These are phyloP conservation scores for Salvia splendens DNA, from an alignment of 257 asterid species.

Conservation along the genomic window DNA sequence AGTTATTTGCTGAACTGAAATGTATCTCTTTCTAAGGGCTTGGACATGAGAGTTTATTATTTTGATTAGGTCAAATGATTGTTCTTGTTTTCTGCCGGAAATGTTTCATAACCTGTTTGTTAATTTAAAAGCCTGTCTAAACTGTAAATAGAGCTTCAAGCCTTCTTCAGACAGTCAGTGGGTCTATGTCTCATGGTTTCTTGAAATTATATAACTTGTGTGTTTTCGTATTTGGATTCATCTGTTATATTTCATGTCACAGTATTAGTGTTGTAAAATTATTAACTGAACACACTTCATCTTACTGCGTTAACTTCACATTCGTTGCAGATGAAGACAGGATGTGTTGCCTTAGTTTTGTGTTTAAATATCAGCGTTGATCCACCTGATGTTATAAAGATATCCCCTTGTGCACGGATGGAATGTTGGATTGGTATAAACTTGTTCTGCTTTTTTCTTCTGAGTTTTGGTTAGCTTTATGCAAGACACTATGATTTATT, in stretches of 20 bases:
- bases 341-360: constrained; percentile 95
- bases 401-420: constrained; percentile 99
- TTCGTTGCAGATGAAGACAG: constrained; percentile 95
- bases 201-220: constrained; percentile 6
- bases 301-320: constrained; percentile 21
- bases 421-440: constrained; percentile 97
- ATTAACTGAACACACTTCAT: constrained; percentile 10
- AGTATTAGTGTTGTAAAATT: neutral
- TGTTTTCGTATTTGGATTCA: neutral
- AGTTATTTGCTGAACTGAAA: neutral
- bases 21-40: neutral
- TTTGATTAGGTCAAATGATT: neutral
- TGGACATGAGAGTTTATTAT: neutral
- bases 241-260: neutral
- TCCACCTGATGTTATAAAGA: constrained; percentile 99
- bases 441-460: constrained; percentile 30
- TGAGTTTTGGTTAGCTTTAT: constrained; percentile 11
- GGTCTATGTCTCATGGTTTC: constrained; percentile 12
- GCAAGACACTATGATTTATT: constrained; percentile 8
- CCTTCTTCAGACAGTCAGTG: constrained; percentile 24
- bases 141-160: constrained; percentile 1
- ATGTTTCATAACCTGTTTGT: neutral
- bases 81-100: constrained; percentile 5
- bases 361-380: constrained; percentile 94
- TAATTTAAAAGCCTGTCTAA: constrained; percentile 5